Evolutionary conservation across 306 rosid genomes (phyloP), one percentile per base, ranked within the genome.

Genomic region (Casuarina glauca): DNA sequence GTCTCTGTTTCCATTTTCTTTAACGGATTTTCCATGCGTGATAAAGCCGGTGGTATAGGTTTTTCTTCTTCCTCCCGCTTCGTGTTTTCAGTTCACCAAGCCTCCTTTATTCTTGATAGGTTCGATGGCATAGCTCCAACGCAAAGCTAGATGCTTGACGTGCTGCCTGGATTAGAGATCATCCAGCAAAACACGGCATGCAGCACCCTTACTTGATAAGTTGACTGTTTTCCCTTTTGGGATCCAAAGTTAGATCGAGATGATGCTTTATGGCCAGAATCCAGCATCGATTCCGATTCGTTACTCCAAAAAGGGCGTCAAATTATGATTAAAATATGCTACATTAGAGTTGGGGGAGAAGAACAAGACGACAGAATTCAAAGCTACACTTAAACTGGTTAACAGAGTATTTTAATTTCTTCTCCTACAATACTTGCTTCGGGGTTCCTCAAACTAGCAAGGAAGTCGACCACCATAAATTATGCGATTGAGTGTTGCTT

Each of bases 131-230:
- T 26, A 69, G 54, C 5, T 49, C 32, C 10, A 57, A 80, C 80
- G 79, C 70, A 84, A 79, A 73, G 79, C 49, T 42, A 80, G 78
- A 76, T 84, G 78, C 87, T 76, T 84, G 87, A 73, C 81, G 62
- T 80, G 84, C 75, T 45, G n/a, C 9, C 2, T 19, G 11, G 78
- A 70, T 50, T 45, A 66, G 74, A 63, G 32, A 42, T 19, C 8
- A 5, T 16, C 17, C 9, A 2, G 35, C 71, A n/a, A 66, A 41
- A 3, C 2, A 17, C 17, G 50, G 35, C 8, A 42, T 41, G 19
- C 36, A 5, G 20, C 46, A 63, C n/a, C 12, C 20, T 13, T n/a
- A 39, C 46, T 63, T 39, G 11, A 38, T 63, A 15, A 38, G 20
- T 63, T 63, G 46, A 17, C 13, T 41, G 20, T 63, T 63, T 39